phyloP scores from a whole-genome alignment of 2,329 filamentous ascomycete species.

The Exophiala viscosa region DNA sequence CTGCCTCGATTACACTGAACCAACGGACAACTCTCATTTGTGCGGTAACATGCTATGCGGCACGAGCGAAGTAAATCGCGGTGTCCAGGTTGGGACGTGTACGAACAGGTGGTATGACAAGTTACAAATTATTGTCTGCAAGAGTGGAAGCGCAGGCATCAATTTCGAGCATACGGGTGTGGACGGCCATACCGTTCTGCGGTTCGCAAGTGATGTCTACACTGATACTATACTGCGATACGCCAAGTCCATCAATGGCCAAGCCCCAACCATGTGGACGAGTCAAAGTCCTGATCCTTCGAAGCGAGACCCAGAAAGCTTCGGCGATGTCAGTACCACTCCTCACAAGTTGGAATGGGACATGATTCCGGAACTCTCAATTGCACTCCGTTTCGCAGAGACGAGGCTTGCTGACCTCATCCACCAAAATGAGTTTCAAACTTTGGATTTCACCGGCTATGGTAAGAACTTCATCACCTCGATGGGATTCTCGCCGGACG shows the following conservation, averaged over 20 bases:
- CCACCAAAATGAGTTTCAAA: conserved; percentile 92
- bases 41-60: conserved; percentile 99
- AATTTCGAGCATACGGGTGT: conserved; percentile 99
- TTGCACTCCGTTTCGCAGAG: conserved; percentile 91
- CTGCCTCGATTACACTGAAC: conserved; percentile 89
- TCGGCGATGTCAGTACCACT: conserved; percentile 88
- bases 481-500: conserved; percentile 94
- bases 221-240: conserved; percentile 97
- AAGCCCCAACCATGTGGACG: conserved; percentile 87
- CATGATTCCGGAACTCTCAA: conserved; percentile 85
- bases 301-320: conserved; percentile 84
- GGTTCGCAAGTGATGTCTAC: conserved; percentile 94
- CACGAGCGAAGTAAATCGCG: conserved; percentile 83
- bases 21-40: conserved; percentile 72
- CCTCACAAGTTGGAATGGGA: conserved; percentile 98
- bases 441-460: conserved; percentile 81
- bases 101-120: conserved; percentile 99
- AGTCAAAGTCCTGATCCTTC: conserved; percentile 86
- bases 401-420: conserved; percentile 91
- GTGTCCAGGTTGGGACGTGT: conserved; percentile 94
- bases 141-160: conserved; percentile 96
- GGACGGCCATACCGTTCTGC: conserved; percentile 92
- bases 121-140: conserved; percentile 97
- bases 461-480: conserved; percentile 98
- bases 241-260: conserved; percentile 89